Percentiles rank a stretch among this genome's conserved stretches.
phyloP scores from a whole-genome alignment of 176 grass and related monocot genomes.

The Musa beccarii region DNA sequence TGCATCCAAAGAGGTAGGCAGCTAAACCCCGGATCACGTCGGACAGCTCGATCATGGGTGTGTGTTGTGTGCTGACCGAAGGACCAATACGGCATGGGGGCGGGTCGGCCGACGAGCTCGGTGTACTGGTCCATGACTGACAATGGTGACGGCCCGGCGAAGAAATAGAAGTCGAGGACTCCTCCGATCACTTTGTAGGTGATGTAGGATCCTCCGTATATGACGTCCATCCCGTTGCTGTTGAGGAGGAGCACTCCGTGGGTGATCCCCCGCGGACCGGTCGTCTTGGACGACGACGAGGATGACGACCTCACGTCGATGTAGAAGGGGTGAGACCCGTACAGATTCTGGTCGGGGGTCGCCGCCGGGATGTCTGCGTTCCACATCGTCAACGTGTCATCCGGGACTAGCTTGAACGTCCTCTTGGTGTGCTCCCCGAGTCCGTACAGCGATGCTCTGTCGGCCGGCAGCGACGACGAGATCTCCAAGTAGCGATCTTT shows the following conservation, averaged over 20 bases:
- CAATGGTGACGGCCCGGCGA: constrained; percentile 48
- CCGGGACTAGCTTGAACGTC: constrained; percentile 40
- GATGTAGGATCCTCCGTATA: constrained; percentile 41
- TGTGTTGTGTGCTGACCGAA: constrained; percentile 33
- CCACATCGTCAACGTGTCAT: constrained; percentile 74
- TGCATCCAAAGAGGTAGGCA: constrained; percentile 26
- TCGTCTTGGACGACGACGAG: not conserved
- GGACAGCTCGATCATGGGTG: not conserved
- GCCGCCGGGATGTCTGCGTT: constrained; percentile 40
- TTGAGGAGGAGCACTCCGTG: constrained; percentile 81
- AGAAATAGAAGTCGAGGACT: constrained; percentile 82
- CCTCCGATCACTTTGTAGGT: constrained; percentile 90
- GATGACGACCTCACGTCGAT: constrained; percentile 44
- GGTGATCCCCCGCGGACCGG: not conserved
- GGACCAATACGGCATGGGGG: constrained; percentile 80
- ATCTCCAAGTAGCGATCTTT: constrained; percentile 72
- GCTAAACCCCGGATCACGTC: not conserved
- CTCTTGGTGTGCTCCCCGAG: constrained; percentile 84
- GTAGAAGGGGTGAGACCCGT: constrained; percentile 91
- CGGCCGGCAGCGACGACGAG: constrained; percentile 37
- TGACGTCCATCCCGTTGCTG: constrained; percentile 87
- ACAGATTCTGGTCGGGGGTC: constrained; percentile 49
- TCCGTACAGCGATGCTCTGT: constrained; percentile 50
- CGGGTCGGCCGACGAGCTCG: constrained; percentile 56
- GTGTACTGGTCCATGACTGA: constrained; percentile 77